Conservation (phyloP, 1,284 basidiomycete genomes). For the Moniliella sp. region DNA sequence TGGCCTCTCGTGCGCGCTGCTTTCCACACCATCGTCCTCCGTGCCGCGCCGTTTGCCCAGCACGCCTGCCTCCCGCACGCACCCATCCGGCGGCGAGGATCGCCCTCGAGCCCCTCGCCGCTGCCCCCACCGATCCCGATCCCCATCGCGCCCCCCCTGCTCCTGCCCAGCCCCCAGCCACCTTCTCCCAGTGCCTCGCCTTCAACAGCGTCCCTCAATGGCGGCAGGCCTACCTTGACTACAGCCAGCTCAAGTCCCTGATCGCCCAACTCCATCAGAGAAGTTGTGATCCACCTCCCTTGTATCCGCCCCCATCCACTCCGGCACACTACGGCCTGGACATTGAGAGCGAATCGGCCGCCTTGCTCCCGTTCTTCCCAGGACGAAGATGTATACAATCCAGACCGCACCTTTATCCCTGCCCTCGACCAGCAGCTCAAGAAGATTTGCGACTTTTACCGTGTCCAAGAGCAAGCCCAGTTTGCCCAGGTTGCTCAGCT, state of each 20-base stretch:
- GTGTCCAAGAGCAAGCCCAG: constrained; percentile 40
- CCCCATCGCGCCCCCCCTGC: no score
- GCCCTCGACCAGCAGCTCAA: constrained; percentile 61
- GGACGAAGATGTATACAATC: constrained; percentile 8
- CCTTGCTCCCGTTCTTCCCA: constrained; percentile 11
- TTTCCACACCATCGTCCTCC: no score
- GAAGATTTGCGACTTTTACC: constrained; percentile 67
- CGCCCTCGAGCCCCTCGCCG: no score
- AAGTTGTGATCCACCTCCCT: no score
- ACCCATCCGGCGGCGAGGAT: no score
- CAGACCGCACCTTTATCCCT: constrained; percentile 20
- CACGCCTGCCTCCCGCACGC: no score
- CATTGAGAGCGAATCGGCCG: constrained; percentile 22
- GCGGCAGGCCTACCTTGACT: constrained; percentile 66
- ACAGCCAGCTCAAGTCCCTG: constrained; percentile 30
- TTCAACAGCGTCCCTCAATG: constrained; percentile 85
- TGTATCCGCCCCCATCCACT: no score
- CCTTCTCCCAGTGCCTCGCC: constrained; percentile 49
- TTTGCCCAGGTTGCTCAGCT: constrained; percentile 10
- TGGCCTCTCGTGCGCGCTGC: no score
- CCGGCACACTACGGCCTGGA: no score
- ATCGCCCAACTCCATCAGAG: constrained; percentile 27
- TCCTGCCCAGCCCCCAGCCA: no score
- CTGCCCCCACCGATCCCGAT: no score
- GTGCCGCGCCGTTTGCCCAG: no score